Base-by-base conservation (phyloP, 495 filamentous ascomycete species). In the Hyaloscypha variabilis region DNA sequence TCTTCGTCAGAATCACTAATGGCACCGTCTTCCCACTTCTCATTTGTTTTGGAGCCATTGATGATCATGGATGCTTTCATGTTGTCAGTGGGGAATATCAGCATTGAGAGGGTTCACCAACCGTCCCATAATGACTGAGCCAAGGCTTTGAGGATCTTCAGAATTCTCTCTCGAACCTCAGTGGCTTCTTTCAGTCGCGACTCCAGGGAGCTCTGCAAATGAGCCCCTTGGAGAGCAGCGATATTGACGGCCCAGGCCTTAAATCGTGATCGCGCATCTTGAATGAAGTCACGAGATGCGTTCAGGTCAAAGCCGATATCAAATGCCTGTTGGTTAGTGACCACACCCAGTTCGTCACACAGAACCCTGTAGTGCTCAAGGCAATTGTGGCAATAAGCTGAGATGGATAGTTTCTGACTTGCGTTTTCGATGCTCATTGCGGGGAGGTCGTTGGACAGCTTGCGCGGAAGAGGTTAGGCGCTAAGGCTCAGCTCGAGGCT, bases 191-290 rank as follows among this genome's bases (percentile, higher is more conserved):
- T 69, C 0, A 83, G 73, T 6, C 79, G 72, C 58, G 77, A 79
- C 29, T 82, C 79, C 0, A 84, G 72, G 1, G 82, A 83, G 34
- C 77, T 79, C 28, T 71, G 42, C 19, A 30, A 6, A 31, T 63
- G 67, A 1, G 73, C 73, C 2, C 51, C 73, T 28, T 73, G 72
- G 63, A 83, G 77, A 17, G 80, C 80, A 1, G 77, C 80, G 54
- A 82, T 79, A 68, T 80, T 82, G 2, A 63, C 74, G 8, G 74
- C 74, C 81, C 82, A 82, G 3, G 82, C 64, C 51, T 78, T 77
- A 64, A 83, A 76, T 36, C 76, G 68, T 0, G 76, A 69, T 4
- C 74, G 34, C 23, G 79, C 74, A 59, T 82, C 79, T 11, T 61
- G 53, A 24, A 73, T 46, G 39, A 46, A 19, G 10, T 19, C 39